These are phyloP conservation scores for Capronia coronata DNA, from an alignment of 2,329 filamentous ascomycete genomes.

Conservation along the genomic window DNA sequence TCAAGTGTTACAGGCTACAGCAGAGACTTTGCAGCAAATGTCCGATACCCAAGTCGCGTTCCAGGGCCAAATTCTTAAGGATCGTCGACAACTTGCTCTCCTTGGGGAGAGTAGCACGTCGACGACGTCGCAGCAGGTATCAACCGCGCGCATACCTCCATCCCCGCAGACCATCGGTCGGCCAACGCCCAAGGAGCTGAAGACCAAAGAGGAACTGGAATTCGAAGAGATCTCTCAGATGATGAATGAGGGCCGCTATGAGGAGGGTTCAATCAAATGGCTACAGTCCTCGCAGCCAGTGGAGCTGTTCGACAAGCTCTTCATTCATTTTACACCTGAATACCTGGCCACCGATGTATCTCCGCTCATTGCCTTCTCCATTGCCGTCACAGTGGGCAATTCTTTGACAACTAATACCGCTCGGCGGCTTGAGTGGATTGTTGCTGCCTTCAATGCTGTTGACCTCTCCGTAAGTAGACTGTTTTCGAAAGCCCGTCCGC, in stretches of 20 bases:
- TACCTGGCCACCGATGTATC: slow-evolving; percentile 50
- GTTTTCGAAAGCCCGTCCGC: neutral
- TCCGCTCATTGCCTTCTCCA: slow-evolving; percentile 54
- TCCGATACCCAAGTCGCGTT: slow-evolving; percentile 38
- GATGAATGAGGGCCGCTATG: slow-evolving; percentile 37
- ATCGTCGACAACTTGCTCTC: slow-evolving; percentile 22
- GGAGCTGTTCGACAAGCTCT: slow-evolving; percentile 57
- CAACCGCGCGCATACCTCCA: slow-evolving; percentile 19
- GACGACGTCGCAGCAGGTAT: slow-evolving; percentile 26
- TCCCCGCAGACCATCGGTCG: slow-evolving; percentile 26
- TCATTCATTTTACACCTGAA: slow-evolving; percentile 51
- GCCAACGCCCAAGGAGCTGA: slow-evolving; percentile 15
- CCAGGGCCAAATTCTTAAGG: slow-evolving; percentile 37
- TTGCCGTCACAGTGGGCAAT: slow-evolving; percentile 56
- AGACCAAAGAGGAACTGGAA: slow-evolving; percentile 36
- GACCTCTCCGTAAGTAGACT: slow-evolving; percentile 45
- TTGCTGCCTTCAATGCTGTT: slow-evolving; percentile 49
- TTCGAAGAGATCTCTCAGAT: slow-evolving; percentile 38
- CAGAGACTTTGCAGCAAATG: slow-evolving; percentile 46
- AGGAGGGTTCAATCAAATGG: slow-evolving; percentile 50
- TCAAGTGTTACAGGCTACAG: slow-evolving; percentile 47
- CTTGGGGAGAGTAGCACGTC: slow-evolving; percentile 28
- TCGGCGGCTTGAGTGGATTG: slow-evolving; percentile 55
- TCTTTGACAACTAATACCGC: slow-evolving; percentile 48
- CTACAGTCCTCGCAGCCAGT: slow-evolving; percentile 54